These are phyloP conservation scores for Sphenostylis stenocarpa DNA, from an alignment of 306 rosid species.

Conservation along the genomic window DNA sequence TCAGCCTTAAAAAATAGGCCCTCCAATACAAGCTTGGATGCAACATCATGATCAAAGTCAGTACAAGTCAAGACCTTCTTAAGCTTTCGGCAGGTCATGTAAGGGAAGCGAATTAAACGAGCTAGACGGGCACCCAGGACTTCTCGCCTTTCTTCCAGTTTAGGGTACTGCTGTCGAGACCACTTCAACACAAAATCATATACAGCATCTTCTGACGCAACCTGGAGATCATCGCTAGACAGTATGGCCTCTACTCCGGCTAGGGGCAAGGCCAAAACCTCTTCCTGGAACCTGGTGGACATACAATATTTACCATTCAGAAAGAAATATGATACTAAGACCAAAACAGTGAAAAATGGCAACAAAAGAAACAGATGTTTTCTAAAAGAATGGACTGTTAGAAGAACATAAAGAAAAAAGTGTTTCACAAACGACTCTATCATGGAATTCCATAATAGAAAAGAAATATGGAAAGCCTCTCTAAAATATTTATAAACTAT, in stretches of 20 bases:
- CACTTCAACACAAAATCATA: conserved; percentile 93
- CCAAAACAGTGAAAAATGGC: conserved; percentile 1
- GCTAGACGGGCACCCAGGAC: conserved; percentile 73
- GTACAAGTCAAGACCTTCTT: conserved; percentile 84
- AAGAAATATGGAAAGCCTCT: neutral
- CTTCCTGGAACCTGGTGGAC: conserved; percentile 79
- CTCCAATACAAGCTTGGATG: conserved; percentile 87
- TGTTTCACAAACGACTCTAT: neutral
- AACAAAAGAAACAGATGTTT: conserved; percentile 7
- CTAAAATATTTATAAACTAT: neutral
- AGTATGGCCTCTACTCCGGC: conserved; percentile 92
- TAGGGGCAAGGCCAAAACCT: conserved; percentile 84
- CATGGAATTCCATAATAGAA: neutral
- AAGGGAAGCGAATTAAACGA: conserved; percentile 81
- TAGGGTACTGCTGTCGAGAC: conserved; percentile 70
- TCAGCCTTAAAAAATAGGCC: conserved; percentile 94
- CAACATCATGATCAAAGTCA: conserved; percentile 85
- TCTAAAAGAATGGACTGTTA: neutral
- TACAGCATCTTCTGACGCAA: conserved; percentile 96
- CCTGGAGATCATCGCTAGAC: conserved; percentile 89
- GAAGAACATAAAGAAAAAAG: neutral
- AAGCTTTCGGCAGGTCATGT: conserved; percentile 90
- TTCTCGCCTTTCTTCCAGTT: conserved; percentile 80
- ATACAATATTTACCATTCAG: conserved; percentile 23
- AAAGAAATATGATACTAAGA: neutral